These are phyloP conservation scores for Citeromyces siamensis DNA, from an alignment of 1,139 yeast species.

Conservation along the genomic window DNA sequence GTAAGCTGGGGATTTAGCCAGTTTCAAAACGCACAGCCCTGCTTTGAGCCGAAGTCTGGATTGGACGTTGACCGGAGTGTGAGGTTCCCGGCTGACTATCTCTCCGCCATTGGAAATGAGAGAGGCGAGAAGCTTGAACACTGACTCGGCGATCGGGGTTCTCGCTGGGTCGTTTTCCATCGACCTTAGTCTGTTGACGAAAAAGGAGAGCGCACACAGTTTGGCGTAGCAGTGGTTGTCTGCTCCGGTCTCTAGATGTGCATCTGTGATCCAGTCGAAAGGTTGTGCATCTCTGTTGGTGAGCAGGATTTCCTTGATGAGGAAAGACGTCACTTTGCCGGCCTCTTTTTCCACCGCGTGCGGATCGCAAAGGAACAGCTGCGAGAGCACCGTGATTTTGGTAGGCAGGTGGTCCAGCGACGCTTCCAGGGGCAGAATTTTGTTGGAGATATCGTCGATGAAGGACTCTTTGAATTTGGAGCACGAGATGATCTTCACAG, in stretches of 20 bases:
- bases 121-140: conserved; percentile 53
- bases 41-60: conserved; percentile 57
- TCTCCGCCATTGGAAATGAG: conserved; percentile 78
- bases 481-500: conserved; percentile 45
- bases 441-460: background rate
- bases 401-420: conserved; percentile 36
- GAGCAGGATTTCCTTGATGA: conserved; percentile 52
- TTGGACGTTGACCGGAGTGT: conserved; percentile 52
- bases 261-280: conserved; percentile 38
- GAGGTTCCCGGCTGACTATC: conserved; percentile 34
- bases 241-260: conserved; percentile 22
- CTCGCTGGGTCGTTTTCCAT: conserved; percentile 23
- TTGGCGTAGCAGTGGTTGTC: conserved; percentile 28
- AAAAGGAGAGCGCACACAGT: conserved; percentile 40
- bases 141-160: conserved; percentile 40
- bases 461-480: conserved; percentile 28
- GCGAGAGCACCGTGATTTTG: conserved; percentile 49
- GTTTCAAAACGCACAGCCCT: conserved; percentile 50
- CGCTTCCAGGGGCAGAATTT: conserved; percentile 16
- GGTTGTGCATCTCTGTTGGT: conserved; percentile 25
- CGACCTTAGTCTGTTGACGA: conserved; percentile 52
- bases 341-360: conserved; percentile 31
- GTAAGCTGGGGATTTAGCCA: conserved; percentile 45
- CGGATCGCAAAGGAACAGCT: conserved; percentile 42
- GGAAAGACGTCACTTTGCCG: conserved; percentile 41